Conservation (phyloP, 2,329 filamentous ascomycete species). For the Phaeosphaeriaceae sp. region DNA sequence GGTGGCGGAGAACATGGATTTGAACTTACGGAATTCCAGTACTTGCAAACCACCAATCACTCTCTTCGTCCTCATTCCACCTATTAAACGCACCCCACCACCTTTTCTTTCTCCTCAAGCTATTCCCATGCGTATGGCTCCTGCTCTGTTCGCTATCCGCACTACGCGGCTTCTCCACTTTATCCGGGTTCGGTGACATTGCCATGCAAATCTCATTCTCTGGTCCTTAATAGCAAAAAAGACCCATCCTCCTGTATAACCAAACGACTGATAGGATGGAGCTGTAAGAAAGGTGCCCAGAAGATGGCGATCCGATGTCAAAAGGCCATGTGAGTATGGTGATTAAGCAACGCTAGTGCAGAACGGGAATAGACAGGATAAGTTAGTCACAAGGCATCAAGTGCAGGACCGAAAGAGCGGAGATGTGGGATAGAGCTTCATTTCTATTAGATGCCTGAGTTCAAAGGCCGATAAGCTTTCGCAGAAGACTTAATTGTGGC, state of each 20-base stretch:
- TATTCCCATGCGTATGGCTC: neutral
- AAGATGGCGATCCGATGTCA: neutral
- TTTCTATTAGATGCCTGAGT: no score
- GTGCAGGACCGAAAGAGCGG: no score
- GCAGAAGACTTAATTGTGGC: neutral
- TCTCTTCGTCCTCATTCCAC: constrained; percentile 22
- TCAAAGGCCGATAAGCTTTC: neutral
- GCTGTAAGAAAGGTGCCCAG: neutral
- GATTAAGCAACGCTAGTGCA: constrained; percentile 23
- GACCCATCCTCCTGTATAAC: no score
- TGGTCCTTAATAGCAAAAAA: no score
- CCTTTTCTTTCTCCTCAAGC: constrained; percentile 1
- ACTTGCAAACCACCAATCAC: constrained; percentile 50
- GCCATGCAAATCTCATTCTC: neutral
- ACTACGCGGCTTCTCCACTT: neutral
- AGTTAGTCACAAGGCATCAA: neutral
- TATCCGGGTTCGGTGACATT: neutral
- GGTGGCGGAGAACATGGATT: no score
- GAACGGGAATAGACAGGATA: constrained; percentile 3
- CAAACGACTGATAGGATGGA: neutral
- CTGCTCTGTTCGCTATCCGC: neutral
- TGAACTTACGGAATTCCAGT: constrained; percentile 39
- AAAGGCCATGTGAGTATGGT: constrained; percentile 11
- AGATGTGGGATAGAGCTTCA: no score
- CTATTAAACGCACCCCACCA: constrained; percentile 20